Evolutionary conservation across 257 asterid species (phyloP).

Genomic region (Solanum habrochaites): DNA sequence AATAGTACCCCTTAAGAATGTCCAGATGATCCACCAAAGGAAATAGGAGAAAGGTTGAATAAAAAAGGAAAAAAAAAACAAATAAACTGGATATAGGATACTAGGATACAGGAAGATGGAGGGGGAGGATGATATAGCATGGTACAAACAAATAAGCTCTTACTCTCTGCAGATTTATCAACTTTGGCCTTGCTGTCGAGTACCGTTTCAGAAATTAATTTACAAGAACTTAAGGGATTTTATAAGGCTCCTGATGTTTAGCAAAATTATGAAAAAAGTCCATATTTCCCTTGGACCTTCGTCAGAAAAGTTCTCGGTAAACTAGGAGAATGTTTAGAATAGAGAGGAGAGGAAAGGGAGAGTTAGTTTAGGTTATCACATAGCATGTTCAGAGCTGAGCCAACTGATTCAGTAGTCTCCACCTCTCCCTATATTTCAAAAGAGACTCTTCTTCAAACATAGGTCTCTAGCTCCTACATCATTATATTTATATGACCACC

Average conservation of each 20-base stretch:
- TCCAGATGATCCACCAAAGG: background rate
- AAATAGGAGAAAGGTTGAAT: background rate
- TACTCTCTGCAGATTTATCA: background rate
- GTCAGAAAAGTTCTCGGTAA: background rate
- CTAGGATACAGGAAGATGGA: background rate
- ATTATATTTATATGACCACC: background rate
- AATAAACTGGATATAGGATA: background rate
- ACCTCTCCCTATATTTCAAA: background rate
- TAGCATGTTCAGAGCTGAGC: background rate
- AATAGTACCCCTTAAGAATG: background rate
- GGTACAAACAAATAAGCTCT: background rate
- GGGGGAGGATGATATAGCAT: background rate
- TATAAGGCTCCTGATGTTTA: background rate
- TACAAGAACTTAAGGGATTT: background rate
- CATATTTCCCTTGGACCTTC: background rate
- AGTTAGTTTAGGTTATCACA: background rate
- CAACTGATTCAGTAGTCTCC: background rate
- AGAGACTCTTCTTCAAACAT: background rate
- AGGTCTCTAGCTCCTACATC: background rate
- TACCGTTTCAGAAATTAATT: background rate
- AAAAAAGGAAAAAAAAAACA: background rate
- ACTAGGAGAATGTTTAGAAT: background rate
- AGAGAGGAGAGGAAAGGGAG: background rate
- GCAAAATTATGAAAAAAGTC: background rate
- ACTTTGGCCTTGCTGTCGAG: background rate